Percentiles rank a stretch among this genome's conserved stretches.
Evolutionary conservation across 2,329 filamentous ascomycete genomes (phyloP).

Genomic region (Scortechinia acanthostroma): DNA sequence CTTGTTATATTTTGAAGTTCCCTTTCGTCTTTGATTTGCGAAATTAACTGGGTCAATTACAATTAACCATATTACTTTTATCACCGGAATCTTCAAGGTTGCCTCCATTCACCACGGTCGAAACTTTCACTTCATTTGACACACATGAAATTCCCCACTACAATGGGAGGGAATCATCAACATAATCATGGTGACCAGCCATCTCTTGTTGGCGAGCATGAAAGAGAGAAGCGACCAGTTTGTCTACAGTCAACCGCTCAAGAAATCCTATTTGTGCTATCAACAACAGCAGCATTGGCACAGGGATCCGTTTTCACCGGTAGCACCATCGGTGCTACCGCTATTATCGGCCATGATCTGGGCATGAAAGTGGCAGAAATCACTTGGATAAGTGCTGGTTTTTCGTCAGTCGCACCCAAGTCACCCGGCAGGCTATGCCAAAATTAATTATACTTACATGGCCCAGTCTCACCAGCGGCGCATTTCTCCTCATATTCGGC

Average conservation of each 20-base stretch:
- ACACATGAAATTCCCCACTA: too few relatives aligned
- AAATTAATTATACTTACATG: not conserved
- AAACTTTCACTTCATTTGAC: too few relatives aligned
- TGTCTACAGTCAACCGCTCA: constrained; percentile 57
- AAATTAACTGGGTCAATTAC: too few relatives aligned
- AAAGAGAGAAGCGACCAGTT: constrained; percentile 42
- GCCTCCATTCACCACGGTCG: too few relatives aligned
- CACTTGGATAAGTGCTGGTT: constrained; percentile 61
- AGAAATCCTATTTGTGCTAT: constrained; percentile 58
- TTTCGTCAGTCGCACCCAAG: constrained; percentile 30
- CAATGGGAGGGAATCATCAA: too few relatives aligned
- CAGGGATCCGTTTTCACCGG: constrained; percentile 53
- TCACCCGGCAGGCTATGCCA: not conserved
- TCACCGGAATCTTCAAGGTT: too few relatives aligned
- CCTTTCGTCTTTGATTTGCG: too few relatives aligned
- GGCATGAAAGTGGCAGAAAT: constrained; percentile 59
- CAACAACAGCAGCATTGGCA: constrained; percentile 60
- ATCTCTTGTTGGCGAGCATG: too few relatives aligned
- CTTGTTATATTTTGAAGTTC: too few relatives aligned
- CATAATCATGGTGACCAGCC: too few relatives aligned
- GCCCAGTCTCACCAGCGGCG: constrained; percentile 46
- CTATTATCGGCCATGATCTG: constrained; percentile 49
- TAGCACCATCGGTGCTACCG: constrained; percentile 52
- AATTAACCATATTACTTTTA: too few relatives aligned
- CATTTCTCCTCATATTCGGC: constrained; percentile 61